Evolutionary conservation across 78 protist genomes (phyloP), one percentile per base, ranked within the genome.

Genomic region (Dictyostelium brefeldianum): DNA sequence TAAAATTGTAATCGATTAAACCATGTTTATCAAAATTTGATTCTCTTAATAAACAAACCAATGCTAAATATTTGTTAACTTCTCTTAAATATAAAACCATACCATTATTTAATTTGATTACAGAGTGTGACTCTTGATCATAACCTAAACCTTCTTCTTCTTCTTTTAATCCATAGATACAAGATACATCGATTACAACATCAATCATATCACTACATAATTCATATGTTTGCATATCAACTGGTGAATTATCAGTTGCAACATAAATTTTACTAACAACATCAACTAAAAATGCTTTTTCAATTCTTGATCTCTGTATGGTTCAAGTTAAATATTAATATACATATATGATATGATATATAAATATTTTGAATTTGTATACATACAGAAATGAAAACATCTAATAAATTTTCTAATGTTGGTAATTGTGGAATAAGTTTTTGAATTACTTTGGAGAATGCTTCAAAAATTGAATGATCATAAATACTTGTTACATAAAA

Each of bases 401-500:
- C 98, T 71, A 98, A 97, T 31, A 98, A 81, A 64, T 92, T 79
- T 91, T 98, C 98, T 48, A 98, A 97, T 8, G 98, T 97, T 27
- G 98, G 97, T 18, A 98, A 91, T 91, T 96, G 98, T 36, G 99
- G 98, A 43, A 98, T 97, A n/a, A 98, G 95, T 93, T 96, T 97
- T 94, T 98, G 99, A 25, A 98, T 81, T 48, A 98, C 98, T 85
- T 98, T 98, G 43, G 97, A 92, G 79, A 98, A 96, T 47, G 99
- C 99, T 85, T 98, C 99, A 70, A 97, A 98, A 27, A 98, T 94
- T 17, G 98, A 96, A 83, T 98, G 99, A 94, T 98, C 99, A 85
- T 98, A 98, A 62, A 98, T 98, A 74, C 95, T 79, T n/a, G 99
- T 98, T 25, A 98, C 96, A 81, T 98, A 95, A 94, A 97, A 97